These are phyloP conservation scores for Trifolium dubium DNA, from an alignment of 306 rosid genomes.

Conservation along the genomic window DNA sequence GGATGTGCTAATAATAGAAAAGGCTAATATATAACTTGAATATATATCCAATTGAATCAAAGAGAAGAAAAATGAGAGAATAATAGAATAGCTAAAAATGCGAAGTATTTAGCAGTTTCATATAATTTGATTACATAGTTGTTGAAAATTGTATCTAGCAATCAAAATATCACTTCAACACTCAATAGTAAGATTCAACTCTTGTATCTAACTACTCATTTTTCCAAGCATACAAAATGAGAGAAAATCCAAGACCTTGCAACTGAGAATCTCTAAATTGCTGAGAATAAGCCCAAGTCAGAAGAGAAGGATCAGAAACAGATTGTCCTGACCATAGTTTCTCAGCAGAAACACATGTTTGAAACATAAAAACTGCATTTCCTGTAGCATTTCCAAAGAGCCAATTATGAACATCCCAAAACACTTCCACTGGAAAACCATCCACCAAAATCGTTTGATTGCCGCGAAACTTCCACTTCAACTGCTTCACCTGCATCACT, in stretches of 20 bases:
- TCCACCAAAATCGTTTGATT: conserved; percentile 81
- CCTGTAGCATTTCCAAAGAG: conserved; percentile 74
- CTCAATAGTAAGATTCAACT: conserved; percentile 36
- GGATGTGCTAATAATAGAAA: not conserved
- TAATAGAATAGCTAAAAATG: not conserved
- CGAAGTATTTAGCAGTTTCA: conserved; percentile 28
- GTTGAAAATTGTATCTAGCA: conserved; percentile 30
- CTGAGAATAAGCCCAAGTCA: conserved; percentile 63
- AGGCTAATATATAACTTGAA: not conserved
- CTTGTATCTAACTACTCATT: conserved; percentile 54
- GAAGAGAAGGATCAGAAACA: conserved; percentile 53
- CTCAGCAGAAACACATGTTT: conserved; percentile 63
- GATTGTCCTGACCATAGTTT: conserved; percentile 55
- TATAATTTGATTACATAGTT: conserved; percentile 41
- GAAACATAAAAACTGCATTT: conserved; percentile 90
- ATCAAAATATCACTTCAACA: conserved; percentile 24
- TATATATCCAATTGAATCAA: conserved; percentile 1
- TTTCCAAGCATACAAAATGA: conserved; percentile 87
- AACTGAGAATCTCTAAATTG: conserved; percentile 61
- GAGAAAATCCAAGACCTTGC: conserved; percentile 80
- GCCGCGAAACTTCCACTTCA: conserved; percentile 92
- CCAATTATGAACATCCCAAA: conserved; percentile 98
- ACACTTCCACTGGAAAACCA: conserved; percentile 78
- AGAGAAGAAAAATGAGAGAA: not conserved
- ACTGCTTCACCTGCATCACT: conserved; percentile 78